A percentile compares a stretch with the other conserved stretches of the same genome.
Conservation (phyloP, 2,329 filamentous ascomycete genomes). For the Penicillium sp. region DNA sequence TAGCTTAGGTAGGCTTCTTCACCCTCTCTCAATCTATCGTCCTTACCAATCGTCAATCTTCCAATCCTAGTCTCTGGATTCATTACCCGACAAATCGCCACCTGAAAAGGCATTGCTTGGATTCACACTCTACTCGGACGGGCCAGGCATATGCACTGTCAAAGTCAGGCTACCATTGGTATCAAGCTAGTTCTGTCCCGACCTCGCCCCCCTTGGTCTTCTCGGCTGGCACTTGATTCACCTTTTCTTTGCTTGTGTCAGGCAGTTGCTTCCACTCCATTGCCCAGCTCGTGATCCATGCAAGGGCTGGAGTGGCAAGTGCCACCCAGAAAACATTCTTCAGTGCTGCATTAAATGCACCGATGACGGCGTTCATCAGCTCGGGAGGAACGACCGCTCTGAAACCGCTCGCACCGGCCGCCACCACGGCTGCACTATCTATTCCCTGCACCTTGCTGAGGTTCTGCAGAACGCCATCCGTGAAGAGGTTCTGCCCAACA, state of each 20-base stretch:
- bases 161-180: neutral
- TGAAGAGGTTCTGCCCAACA: slow-evolving; percentile 11
- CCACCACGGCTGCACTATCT: slow-evolving; percentile 2
- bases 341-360: slow-evolving; percentile 5
- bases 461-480: slow-evolving; percentile 3
- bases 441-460: slow-evolving; percentile 4
- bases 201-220: neutral
- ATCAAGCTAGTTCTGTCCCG: neutral
- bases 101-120: neutral
- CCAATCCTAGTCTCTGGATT: too few species aligned
- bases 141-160: neutral
- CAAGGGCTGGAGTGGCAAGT: slow-evolving; percentile 7
- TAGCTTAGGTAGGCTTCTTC: too few species aligned
- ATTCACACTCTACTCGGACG: neutral
- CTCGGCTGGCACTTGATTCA: neutral
- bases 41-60: too few species aligned
- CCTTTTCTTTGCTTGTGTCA: neutral
- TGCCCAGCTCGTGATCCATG: slow-evolving; percentile 2
- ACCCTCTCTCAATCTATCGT: too few species aligned
- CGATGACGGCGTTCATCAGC: slow-evolving; percentile 2
- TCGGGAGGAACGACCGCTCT: slow-evolving; percentile 4
- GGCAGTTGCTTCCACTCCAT: slow-evolving; percentile 3
- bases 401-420: slow-evolving; percentile 6
- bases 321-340: slow-evolving; percentile 8
- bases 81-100: neutral